Conservation (phyloP, 768 basidiomycete species). For the Pulveroboletus frians region DNA sequence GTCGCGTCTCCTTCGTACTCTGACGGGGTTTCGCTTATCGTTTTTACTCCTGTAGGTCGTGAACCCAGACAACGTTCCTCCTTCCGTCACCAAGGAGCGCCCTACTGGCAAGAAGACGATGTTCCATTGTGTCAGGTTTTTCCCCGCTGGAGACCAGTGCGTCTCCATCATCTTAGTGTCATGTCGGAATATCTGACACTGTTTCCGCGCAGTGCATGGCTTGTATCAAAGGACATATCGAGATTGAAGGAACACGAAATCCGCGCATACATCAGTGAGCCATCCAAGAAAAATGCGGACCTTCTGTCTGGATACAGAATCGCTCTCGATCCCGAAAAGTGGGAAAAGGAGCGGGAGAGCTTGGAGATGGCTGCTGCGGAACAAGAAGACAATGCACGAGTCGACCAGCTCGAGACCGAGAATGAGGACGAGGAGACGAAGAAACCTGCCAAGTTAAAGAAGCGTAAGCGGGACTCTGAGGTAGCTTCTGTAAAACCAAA, state of each 20-base stretch:
- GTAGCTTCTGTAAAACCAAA: conserved; percentile 35
- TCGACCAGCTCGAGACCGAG: conserved; percentile 60
- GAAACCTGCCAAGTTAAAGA: conserved; percentile 43
- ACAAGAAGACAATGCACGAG: conserved; percentile 52
- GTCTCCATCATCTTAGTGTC: conserved; percentile 33
- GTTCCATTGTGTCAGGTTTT: conserved; percentile 79
- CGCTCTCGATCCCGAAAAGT: conserved; percentile 66
- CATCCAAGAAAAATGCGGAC: conserved; percentile 71
- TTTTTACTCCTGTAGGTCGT: conserved; percentile 54
- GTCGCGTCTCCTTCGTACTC: conserved; percentile 33
- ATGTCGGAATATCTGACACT: conserved; percentile 8
- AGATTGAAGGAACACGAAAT: conserved; percentile 77
- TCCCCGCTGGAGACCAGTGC: conserved; percentile 91
- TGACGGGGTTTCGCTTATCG: conserved; percentile 8
- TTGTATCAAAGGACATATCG: conserved; percentile 75
- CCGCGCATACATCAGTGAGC: conserved; percentile 72
- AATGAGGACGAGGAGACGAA: conserved; percentile 49
- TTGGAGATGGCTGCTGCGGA: conserved; percentile 35
- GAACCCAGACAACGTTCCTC: conserved; percentile 62
- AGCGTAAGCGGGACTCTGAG: conserved; percentile 62
- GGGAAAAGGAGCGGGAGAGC: conserved; percentile 47
- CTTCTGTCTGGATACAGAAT: conserved; percentile 74
- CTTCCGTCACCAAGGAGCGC: conserved; percentile 59
- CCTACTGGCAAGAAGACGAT: conserved; percentile 67
- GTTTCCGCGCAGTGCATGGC: conserved; percentile 65